Evolutionary conservation across 1,139 yeast genomes (phyloP), one percentile per base, ranked within the genome.

Genomic region (Geotrichum fermentans): DNA sequence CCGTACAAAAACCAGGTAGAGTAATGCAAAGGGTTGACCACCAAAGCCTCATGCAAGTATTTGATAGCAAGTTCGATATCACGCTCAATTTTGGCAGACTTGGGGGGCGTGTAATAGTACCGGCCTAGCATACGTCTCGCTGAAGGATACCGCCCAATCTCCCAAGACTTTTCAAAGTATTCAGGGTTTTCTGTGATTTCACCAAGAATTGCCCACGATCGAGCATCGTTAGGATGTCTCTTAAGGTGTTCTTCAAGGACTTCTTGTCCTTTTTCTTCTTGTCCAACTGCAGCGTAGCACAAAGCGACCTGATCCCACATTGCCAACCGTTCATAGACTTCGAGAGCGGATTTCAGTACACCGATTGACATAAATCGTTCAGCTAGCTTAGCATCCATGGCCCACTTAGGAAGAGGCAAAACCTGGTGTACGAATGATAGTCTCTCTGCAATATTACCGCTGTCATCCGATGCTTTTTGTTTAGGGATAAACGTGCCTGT

Each of bases 1-100:
- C 98, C 97, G 61, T 90, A 90, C 59, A 89, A 78, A 64, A 82
- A 92, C 96, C 97, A 90, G 41, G 94, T 86, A 29, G 84, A 86
- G 59, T 77, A 80, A 58, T 77, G 80, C 51, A 88, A 71, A n/a
- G 97, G 95, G 61, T 83, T 83, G 16, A 80, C 79, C 21, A 74
- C 72, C 53, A 92, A 73, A 11, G 95, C 81, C 43, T 88, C 95
- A 58, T 79, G 77, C 71, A 89, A 75, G 62, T 89, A 87, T 40
- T 69, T 68, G 50, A 88, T 75, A 0, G 92, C 84, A 43, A 70
- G 60, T 8, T 66, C 74, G 14, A 82, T 58, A 56, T 88, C 74
- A 54, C 78, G 76, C 3, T 69, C 61, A 18, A 77, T 60, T 0
- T 83, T 84, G 8, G 81, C 69, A 2, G 65, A 64, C 16, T 69